These are phyloP conservation scores for Penicillium sp. DNA, from an alignment of 2,329 filamentous ascomycete species.

Conservation along the genomic window DNA sequence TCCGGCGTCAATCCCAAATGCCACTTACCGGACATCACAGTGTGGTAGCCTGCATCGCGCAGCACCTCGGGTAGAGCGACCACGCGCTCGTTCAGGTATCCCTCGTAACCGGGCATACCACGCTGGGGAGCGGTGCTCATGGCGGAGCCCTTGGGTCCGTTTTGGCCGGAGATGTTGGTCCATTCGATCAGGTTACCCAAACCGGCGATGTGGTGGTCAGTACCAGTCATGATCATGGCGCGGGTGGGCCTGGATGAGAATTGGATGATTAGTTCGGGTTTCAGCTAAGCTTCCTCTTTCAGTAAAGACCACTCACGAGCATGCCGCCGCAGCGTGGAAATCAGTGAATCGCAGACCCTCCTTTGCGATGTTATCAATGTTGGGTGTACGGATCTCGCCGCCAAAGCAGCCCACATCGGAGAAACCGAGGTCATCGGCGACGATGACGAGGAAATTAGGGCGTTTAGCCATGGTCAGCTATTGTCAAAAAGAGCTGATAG, in stretches of 20 bases:
- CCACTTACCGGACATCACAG: conserved; percentile 60
- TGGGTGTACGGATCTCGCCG: conserved; percentile 57
- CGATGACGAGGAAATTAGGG: conserved; percentile 57
- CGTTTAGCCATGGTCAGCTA: conserved; percentile 39
- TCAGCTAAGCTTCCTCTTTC: background rate
- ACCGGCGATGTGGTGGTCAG: conserved; percentile 52
- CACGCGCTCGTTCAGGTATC: conserved; percentile 58
- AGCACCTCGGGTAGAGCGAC: conserved; percentile 56
- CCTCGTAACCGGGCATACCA: conserved; percentile 59
- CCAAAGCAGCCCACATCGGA: conserved; percentile 57
- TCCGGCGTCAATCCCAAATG: conserved; percentile 57
- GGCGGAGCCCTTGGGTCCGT: conserved; percentile 48
- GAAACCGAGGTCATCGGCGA: conserved; percentile 58
- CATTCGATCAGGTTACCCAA: conserved; percentile 57
- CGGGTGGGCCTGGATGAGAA: conserved; percentile 45
- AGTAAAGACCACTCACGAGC: conserved; percentile 38
- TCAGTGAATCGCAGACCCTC: conserved; percentile 57
- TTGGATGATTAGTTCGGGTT: background rate
- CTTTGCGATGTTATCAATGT: conserved; percentile 52
- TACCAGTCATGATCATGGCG: conserved; percentile 63
- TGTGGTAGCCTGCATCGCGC: conserved; percentile 55
- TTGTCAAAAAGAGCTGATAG: no score
- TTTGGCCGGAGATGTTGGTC: conserved; percentile 52
- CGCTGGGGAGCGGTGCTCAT: conserved; percentile 52
- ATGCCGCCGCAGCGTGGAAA: conserved; percentile 61